Base-by-base conservation (phyloP, 306 rosid species). In the Trifolium pratense region DNA sequence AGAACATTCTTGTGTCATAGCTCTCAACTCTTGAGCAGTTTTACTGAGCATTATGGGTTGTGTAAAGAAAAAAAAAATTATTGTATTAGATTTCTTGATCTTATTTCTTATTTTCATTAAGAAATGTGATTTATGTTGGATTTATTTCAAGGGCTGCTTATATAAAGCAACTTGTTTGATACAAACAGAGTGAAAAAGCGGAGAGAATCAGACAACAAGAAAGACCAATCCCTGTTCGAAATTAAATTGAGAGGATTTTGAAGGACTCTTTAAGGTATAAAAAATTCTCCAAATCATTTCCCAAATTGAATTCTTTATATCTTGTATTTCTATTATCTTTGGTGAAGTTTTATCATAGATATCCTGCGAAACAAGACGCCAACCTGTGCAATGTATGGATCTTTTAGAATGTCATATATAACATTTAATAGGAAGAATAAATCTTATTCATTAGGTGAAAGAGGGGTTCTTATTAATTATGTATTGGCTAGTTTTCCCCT, bases 1-100 rank as follows among this genome's bases (percentile, higher is more conserved):
- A 56, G 45, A 45, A 55, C 16, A 23, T 78, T 72, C 4, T n/a
- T n/a, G 62, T 32, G 43, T 34, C 48, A 60, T 32, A 20, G 5
- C 39, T 39, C 56, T 56, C n/a, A 5, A 43, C 39, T 56, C 39
- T 23, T 14, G 4, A 10, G 18, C 42, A 3, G 53, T 21, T 67
- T 21, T 63, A 16, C 36, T 25, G 59, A 39, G 59, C 40, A 25
- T 55, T 21, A 21, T 21, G 18, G 26, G 57, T 10, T 39, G 56
- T n/a, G 14, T 34, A 9, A 43, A n/a, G 25, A 25, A 40, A n/a
- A 57, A 1, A 2, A n/a, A n/a, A n/a, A 21, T 21, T 21, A 21
- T 2, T 21, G 25, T 21, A 21, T 21, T 21, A 21, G 25, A 21
- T 21, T 21, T 21, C 25, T 21, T 21, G 25, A 21, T 1, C 25